Base-by-base conservation (phyloP, 805 yeast genomes). In the Candida tibetensis region DNA sequence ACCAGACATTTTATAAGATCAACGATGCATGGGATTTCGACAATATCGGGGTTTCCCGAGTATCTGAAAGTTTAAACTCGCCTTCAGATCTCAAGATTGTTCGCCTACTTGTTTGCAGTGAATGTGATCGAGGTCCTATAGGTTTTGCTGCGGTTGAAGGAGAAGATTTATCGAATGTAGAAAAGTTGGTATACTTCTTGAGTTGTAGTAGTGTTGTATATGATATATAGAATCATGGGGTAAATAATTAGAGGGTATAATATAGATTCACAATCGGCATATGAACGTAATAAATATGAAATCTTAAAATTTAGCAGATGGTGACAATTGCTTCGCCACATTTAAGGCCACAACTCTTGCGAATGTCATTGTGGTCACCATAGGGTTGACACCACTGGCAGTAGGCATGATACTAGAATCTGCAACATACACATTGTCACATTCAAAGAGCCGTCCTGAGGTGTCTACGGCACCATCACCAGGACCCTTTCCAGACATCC, bases 1-100 rank as follows among this genome's bases (percentile, higher is more conserved):
- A n/a, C 9, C 10, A 17, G 10, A 14, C 18, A 4, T 81, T 78
- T 50, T 64, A 70, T 30, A 50, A 63, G 19, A 62, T 82, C 1
- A 51, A 60, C 2, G 86, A 82, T 49, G 78, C 81, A 37, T 85
- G 93, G 93, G 85, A 77, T 45, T 85, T 85, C 49, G 90, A 85
- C 45, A 85, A 85, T 50, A 75, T 85, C 32, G 90, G 88, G 1
- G 91, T 85, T 2, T 82, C 89, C 1, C 71, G 71, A 40, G 63
- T 70, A 1, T 34, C 67, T 1, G 52, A 52, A 6, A 52, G 48
- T 28, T 55, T 55, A 33, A 43, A 37, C n/a, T 39, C 40, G 25
- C 34, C 7, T 25, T 36, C 7, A 6, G n/a, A 15, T 14, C 51
- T 64, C 10, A 59, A 61, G 17, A 58, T 82, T 16, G 73, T 72